Conservation (phyloP, 768 basidiomycete species). For the Fomitopsis pulvina region DNA sequence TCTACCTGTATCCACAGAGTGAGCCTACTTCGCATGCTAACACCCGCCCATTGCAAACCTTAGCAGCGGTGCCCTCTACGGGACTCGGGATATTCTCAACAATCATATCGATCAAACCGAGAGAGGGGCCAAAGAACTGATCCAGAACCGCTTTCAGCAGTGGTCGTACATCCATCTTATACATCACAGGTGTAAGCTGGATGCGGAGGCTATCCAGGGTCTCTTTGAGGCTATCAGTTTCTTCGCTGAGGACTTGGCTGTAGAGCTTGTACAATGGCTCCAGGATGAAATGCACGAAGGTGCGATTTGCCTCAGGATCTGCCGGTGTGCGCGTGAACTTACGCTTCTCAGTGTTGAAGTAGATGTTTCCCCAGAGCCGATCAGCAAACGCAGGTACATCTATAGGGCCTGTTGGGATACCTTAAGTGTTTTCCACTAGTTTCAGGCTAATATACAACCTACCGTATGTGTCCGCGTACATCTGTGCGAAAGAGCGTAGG, state of each 20-base stretch:
- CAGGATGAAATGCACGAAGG: slow-evolving; percentile 94
- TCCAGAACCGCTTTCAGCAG: slow-evolving; percentile 88
- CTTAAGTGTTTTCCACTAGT: neutral
- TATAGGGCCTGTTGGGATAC: slow-evolving; percentile 46
- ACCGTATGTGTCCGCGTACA: slow-evolving; percentile 96
- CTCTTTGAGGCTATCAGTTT: slow-evolving; percentile 77
- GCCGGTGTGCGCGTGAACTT: slow-evolving; percentile 85
- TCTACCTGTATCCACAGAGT: slow-evolving; percentile 46
- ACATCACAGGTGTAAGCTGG: slow-evolving; percentile 84
- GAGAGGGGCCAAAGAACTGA: slow-evolving; percentile 92
- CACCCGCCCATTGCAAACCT: slow-evolving; percentile 34
- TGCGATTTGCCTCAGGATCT: slow-evolving; percentile 72
- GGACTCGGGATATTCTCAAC: slow-evolving; percentile 88
- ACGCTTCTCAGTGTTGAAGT: slow-evolving; percentile 76
- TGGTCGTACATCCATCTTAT: slow-evolving; percentile 98
- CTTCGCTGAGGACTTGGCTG: slow-evolving; percentile 89
- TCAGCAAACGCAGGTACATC: slow-evolving; percentile 84
- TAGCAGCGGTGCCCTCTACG: slow-evolving; percentile 45
- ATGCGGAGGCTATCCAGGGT: slow-evolving; percentile 79
- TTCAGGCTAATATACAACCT: slow-evolving; percentile 12
- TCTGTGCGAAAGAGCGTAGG: slow-evolving; percentile 85
- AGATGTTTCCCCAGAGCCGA: slow-evolving; percentile 97
- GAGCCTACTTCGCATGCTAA: slow-evolving; percentile 2
- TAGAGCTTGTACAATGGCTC: slow-evolving; percentile 98
- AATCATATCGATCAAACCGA: slow-evolving; percentile 90